Conservation (phyloP, 2,329 filamentous ascomycete species). For the Aspergillus pseudoglaucus region DNA sequence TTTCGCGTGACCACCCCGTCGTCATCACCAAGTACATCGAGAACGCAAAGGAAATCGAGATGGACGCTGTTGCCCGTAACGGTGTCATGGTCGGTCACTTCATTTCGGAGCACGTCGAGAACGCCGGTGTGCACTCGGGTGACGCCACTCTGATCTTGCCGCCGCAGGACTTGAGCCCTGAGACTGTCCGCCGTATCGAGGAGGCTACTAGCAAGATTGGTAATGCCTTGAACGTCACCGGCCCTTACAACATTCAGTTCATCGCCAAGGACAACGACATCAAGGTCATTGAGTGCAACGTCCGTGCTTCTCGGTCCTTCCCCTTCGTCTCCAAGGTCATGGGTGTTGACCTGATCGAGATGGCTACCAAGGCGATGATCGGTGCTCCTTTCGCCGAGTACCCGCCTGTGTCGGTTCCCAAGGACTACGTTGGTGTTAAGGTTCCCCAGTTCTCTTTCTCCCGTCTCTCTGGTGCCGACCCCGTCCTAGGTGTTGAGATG, state of each 20-base stretch:
- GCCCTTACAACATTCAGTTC: constrained; percentile 98
- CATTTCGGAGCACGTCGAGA: constrained; percentile 97
- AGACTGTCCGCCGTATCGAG: constrained; percentile 85
- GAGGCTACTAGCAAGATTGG: constrained; percentile 95
- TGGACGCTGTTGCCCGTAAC: constrained; percentile 92
- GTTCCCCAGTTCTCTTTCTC: constrained; percentile 99
- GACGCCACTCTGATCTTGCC: constrained; percentile 93
- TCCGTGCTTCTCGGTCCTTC: constrained; percentile 91
- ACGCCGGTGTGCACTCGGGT: constrained; percentile 96
- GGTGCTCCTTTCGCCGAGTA: constrained; percentile 75
- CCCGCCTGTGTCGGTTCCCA: constrained; percentile 66
- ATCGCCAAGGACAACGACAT: constrained; percentile 99
- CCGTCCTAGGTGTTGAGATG: constrained; percentile 97
- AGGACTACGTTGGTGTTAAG: constrained; percentile 90
- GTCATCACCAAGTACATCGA: constrained; percentile 99
- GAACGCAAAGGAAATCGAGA: constrained; percentile 98
- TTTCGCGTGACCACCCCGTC: constrained; percentile 91
- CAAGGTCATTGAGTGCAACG: constrained; percentile 99
- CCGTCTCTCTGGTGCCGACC: constrained; percentile 88
- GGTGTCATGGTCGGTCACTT: constrained; percentile 91
- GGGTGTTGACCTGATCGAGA: constrained; percentile 94
- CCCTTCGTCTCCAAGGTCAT: constrained; percentile 98
- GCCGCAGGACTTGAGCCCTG: constrained; percentile 82
- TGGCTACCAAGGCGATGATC: constrained; percentile 97
- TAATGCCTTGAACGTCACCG: constrained; percentile 87